These are phyloP conservation scores for Oryza meyeriana DNA, from an alignment of 176 grass and related monocot genomes.

Conservation along the genomic window DNA sequence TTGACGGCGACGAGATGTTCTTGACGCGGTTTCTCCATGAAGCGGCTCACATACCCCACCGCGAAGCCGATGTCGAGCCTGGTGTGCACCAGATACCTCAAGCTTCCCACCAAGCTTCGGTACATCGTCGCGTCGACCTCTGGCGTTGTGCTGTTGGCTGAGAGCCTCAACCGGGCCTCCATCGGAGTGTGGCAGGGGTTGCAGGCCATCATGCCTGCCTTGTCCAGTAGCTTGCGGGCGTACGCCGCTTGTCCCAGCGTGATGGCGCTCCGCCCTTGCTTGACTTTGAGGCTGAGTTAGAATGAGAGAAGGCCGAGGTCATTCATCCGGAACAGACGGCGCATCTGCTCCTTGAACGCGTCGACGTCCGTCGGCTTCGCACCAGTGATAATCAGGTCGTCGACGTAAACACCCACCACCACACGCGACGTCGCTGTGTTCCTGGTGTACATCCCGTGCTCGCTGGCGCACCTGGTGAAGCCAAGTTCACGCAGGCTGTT, in stretches of 20 bases:
- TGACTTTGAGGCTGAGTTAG: too few relatives aligned
- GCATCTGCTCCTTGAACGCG: too few relatives aligned
- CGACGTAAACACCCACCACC: neutral
- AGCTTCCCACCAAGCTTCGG: neutral
- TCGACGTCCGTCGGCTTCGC: too few relatives aligned
- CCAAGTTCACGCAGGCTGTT: neutral
- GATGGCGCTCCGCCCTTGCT: too few relatives aligned
- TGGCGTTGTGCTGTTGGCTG: neutral
- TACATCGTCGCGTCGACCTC: neutral
- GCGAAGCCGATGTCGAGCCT: neutral
- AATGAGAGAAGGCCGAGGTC: too few relatives aligned
- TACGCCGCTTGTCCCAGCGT: too few relatives aligned
- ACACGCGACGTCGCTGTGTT: too few relatives aligned
- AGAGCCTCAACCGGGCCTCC: neutral
- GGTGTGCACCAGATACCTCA: neutral
- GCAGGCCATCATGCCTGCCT: too few relatives aligned
- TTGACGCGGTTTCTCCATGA: too few relatives aligned
- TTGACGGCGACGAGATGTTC: neutral
- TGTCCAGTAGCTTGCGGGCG: too few relatives aligned
- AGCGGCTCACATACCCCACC: neutral
- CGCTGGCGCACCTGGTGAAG: neutral
- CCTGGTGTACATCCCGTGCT: too few relatives aligned
- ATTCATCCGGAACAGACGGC: too few relatives aligned
- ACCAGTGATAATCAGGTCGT: neutral
- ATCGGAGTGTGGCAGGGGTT: neutral